Evolutionary conservation across 208 protist species (phyloP).

Genomic region (Leishmania aethiopica): DNA sequence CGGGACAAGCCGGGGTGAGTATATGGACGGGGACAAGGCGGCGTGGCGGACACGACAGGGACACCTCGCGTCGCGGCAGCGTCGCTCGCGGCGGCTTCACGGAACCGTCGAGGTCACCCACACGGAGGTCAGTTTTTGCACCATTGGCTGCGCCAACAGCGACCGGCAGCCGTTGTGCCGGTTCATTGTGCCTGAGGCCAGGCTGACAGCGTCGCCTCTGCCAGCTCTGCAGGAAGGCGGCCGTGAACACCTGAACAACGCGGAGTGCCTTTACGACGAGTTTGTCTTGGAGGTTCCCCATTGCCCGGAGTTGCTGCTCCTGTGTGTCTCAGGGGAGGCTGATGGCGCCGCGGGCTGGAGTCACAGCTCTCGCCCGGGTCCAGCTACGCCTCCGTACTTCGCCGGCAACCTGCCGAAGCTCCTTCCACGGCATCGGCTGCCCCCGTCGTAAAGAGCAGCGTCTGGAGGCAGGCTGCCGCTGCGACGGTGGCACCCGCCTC

Average conservation of each 20-base stretch:
- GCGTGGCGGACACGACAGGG: not conserved
- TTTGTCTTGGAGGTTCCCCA: constrained; percentile 12
- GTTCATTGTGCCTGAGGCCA: constrained; percentile 15
- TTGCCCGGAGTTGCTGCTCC: constrained; percentile 23
- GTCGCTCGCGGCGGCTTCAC: not conserved
- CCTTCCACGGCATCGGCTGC: not conserved
- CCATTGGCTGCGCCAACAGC: not conserved
- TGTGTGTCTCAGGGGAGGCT: not conserved
- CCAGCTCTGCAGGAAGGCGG: not conserved
- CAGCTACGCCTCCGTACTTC: constrained; percentile 3
- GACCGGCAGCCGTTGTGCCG: constrained; percentile 18
- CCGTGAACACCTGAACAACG: not conserved
- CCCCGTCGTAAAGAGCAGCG: not conserved
- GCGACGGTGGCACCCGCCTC: not conserved
- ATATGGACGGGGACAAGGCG: not conserved
- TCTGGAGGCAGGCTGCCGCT: not conserved
- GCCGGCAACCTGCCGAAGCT: not conserved
- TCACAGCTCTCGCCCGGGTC: not conserved
- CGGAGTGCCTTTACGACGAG: not conserved
- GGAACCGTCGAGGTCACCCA: constrained; percentile 18
- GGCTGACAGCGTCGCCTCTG: constrained; percentile 12
- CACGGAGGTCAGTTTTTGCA: constrained; percentile 5
- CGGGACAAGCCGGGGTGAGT: not conserved
- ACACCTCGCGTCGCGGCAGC: not conserved
- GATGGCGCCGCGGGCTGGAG: not conserved